Evolutionary conservation across 1,284 basidiomycete genomes (phyloP).

Genomic region (Golubevia pallescens): DNA sequence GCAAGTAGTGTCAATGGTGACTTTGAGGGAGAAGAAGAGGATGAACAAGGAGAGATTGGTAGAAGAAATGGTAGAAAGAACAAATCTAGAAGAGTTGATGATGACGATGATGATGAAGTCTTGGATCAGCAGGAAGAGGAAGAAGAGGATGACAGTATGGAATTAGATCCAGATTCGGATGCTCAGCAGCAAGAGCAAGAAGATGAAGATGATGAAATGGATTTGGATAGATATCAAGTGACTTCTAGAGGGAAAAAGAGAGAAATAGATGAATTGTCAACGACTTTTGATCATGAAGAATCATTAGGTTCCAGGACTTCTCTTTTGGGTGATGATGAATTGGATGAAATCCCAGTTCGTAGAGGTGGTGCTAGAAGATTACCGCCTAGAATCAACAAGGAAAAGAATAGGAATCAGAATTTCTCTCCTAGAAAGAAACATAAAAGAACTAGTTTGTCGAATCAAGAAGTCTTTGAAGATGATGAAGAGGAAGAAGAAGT

Average conservation of each 20-base stretch:
- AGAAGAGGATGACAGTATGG: not conserved
- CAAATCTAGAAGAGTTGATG: not conserved
- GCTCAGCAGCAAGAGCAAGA: not conserved
- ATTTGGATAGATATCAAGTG: not conserved
- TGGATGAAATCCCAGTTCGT: not conserved
- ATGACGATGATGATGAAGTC: not conserved
- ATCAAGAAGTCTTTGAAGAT: constrained; percentile 16
- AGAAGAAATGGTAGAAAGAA: not conserved
- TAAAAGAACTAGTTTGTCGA: not conserved
- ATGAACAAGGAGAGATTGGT: not conserved
- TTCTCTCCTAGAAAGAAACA: not conserved
- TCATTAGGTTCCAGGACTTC: not conserved
- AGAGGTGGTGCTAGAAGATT: not conserved
- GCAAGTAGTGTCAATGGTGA: not conserved
- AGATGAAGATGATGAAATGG: not conserved
- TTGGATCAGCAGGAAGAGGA: not conserved
- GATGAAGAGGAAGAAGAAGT: constrained; percentile 9
- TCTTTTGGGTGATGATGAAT: not conserved
- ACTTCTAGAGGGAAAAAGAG: not conserved
- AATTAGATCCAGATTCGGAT: not conserved
- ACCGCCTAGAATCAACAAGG: too few species aligned
- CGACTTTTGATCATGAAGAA: not conserved
- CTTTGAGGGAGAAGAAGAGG: too few species aligned
- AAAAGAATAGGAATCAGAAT: not conserved
- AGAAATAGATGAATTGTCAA: not conserved